phyloP scores from a whole-genome alignment of 495 filamentous ascomycete species.

The Pyrenopolyporus hunteri region DNA sequence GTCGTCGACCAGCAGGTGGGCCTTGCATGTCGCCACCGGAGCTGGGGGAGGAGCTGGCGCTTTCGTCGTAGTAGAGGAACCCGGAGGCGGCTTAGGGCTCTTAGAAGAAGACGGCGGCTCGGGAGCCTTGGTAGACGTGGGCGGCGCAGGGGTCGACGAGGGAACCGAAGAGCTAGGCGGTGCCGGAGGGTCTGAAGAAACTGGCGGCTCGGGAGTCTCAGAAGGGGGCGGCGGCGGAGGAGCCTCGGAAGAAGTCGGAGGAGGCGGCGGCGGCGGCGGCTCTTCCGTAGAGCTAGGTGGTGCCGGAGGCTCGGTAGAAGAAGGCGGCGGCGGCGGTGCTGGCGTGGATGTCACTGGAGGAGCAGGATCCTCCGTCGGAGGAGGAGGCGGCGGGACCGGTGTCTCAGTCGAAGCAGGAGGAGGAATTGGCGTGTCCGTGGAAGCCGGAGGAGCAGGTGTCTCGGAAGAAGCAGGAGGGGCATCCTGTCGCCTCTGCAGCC shows the following conservation, averaged over 20 bases:
- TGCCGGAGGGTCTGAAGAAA: neutral
- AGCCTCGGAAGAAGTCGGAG: neutral
- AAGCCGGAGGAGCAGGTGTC: neutral
- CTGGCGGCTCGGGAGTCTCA: neutral
- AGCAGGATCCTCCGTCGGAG: neutral
- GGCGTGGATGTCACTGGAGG: constrained; percentile 4
- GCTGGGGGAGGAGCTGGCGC: constrained; percentile 1
- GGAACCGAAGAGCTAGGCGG: constrained; percentile 6
- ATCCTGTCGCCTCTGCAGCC: constrained; percentile 28
- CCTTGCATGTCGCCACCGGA: constrained; percentile 51
- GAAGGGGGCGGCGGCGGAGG: neutral
- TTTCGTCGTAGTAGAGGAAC: neutral
- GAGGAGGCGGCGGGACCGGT: neutral
- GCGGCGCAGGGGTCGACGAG: neutral
- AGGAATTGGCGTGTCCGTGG: constrained; percentile 4
- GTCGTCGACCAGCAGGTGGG: constrained; percentile 62
- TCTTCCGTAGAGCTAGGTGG: neutral
- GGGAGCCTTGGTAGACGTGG: neutral
- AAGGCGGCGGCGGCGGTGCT: neutral
- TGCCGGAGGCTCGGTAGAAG: neutral
- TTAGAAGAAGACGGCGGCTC: neutral
- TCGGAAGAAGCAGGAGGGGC: constrained; percentile 7
- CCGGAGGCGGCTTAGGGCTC: neutral
- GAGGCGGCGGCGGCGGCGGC: neutral
- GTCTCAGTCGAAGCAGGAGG: constrained; percentile 1